Base-by-base conservation (phyloP, 306 rosid species). In the Citrullus colocynthis region DNA sequence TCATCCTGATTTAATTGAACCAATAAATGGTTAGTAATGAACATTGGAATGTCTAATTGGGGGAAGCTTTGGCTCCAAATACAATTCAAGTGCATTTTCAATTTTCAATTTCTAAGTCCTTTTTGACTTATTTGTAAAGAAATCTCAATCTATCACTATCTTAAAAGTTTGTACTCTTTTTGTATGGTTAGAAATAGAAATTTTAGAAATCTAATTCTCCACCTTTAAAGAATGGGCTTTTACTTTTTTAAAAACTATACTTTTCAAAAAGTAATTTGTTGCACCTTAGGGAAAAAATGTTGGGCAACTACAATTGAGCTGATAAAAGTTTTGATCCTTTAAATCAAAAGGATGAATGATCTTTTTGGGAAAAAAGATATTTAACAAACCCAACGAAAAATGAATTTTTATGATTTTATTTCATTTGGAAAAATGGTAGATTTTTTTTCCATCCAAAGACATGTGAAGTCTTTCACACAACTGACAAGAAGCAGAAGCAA, bases 1-100 rank as follows among this genome's bases (percentile, higher is more conserved):
- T 37, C 67, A 55, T 75, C 67, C 65, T 55, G 65, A 75, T 75
- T 78, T 64, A 70, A 45, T 41, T 51, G 32, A 79, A 20, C 55
- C 48, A 45, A 61, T 70, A 56, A 74, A 32, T 41, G 65, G 4
- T 36, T 41, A 73, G 82, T 8, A 79, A 32, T 58, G 82, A 57
- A 70, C 56, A 24, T 76, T 42, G 79, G 49, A 76, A 58, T 20
- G 42, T 20, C 51, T 76, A 20, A 6, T 48, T 62, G 34, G 74
- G 37, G 17, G 60, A 74, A 73, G 76, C 45, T 49, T 73, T 32
- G 49, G 63, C 37, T 74, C 30, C 28, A 52, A 52, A 2, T 66
- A 56, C 75, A 45, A 36, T 14, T 44, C 12, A 21, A 73, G 45
- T 73, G 45, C 16, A 51, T 49, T 73, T 48, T 71, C 5, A 36